These are phyloP conservation scores for Thymus mandschuricus DNA, from an alignment of 257 asterid genomes.

Conservation along the genomic window DNA sequence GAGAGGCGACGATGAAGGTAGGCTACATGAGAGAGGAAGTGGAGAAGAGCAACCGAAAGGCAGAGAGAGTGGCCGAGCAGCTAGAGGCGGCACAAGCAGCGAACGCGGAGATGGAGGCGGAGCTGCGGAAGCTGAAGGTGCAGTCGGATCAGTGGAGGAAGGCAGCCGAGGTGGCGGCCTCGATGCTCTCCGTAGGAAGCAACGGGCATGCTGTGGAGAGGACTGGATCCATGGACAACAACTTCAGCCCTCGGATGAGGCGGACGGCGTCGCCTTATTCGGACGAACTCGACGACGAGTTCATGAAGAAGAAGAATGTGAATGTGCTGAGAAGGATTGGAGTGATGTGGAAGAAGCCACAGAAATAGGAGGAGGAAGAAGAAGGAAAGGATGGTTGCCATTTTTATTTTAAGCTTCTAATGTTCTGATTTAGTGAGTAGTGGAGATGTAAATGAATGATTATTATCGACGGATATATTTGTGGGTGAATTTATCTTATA, in stretches of 20 bases:
- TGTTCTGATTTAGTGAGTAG: too few species aligned
- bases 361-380: constrained; percentile 44
- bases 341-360: constrained; percentile 86
- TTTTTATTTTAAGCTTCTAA: too few species aligned
- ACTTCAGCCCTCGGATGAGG: constrained; percentile 56
- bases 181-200: constrained; percentile 74
- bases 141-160: constrained; percentile 98
- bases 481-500: too few species aligned
- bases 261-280: constrained; percentile 53
- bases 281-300: constrained; percentile 72
- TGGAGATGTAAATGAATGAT: too few species aligned
- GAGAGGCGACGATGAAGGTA: constrained; percentile 61
- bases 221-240: constrained; percentile 76
- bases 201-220: constrained; percentile 72
- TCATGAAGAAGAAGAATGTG: constrained; percentile 74
- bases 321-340: constrained; percentile 83
- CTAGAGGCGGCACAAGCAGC: constrained; percentile 73
- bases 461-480: too few species aligned
- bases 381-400: neutral
- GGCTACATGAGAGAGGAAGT: constrained; percentile 61
- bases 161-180: constrained; percentile 96
- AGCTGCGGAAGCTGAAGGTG: constrained; percentile 76
- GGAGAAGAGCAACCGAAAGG: constrained; percentile 60
- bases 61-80: constrained; percentile 59
- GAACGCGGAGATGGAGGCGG: constrained; percentile 80